Evolutionary conservation across 805 yeast species (phyloP).

Genomic region (Kodamaea lidongshanica): DNA sequence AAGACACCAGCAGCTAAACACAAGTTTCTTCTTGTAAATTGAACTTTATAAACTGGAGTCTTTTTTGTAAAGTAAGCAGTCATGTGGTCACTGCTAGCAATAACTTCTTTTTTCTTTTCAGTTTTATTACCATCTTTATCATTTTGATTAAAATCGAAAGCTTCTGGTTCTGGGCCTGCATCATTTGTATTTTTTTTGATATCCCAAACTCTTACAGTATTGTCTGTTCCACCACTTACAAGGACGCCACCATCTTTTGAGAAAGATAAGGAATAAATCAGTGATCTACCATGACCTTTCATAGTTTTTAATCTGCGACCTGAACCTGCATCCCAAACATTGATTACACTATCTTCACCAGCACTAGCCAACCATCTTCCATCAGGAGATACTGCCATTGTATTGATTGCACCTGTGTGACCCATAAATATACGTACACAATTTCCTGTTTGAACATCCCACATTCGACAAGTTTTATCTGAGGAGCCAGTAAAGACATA

Average conservation of each 20-base stretch:
- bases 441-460: constrained; percentile 89
- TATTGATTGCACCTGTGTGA: constrained; percentile 81
- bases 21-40: constrained; percentile 83
- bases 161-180: constrained; percentile 72
- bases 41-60: constrained; percentile 90
- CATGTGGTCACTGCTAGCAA: constrained; percentile 85
- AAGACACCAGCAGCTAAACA: constrained; percentile 93
- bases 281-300: constrained; percentile 90
- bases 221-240: constrained; percentile 89
- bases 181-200: constrained; percentile 79
- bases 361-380: constrained; percentile 96
- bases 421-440: constrained; percentile 90
- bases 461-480: constrained; percentile 95
- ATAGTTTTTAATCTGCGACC: constrained; percentile 83
- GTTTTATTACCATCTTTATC: constrained; percentile 20
- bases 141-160: constrained; percentile 32
- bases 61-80: constrained; percentile 90
- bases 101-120: constrained; percentile 57
- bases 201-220: constrained; percentile 94
- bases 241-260: constrained; percentile 83
- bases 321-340: constrained; percentile 90
- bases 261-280: constrained; percentile 79
- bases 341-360: constrained; percentile 84
- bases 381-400: constrained; percentile 88
- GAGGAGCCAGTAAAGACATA: constrained; percentile 92